A percentile compares a stretch with the other conserved stretches of the same genome.
phyloP scores from a whole-genome alignment of 805 yeast genomes.

The Metschnikowia noctiluminum region DNA sequence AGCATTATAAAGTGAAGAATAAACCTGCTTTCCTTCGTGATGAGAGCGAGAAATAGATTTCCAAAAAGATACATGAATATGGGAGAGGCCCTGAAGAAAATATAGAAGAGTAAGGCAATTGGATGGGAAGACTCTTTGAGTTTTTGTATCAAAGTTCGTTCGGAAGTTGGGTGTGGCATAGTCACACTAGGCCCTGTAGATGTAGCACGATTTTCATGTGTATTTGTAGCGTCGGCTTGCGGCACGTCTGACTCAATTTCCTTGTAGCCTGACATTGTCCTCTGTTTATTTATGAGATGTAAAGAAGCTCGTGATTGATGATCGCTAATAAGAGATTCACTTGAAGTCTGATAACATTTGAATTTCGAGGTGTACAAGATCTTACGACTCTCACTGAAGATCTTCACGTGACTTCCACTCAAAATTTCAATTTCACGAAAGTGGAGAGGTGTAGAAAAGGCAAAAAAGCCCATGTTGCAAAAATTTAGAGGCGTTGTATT shows the following conservation, averaged over 20 bases:
- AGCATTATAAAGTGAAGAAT: constrained; percentile 77
- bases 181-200: constrained; percentile 1
- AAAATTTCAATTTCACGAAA: too few relatives aligned
- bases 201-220: neutral
- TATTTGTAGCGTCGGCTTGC: neutral
- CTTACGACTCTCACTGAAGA: too few relatives aligned
- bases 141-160: constrained; percentile 27
- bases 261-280: constrained; percentile 22
- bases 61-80: constrained; percentile 70
- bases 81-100: constrained; percentile 62
- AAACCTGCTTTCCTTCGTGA: constrained; percentile 38
- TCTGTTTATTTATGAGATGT: neutral
- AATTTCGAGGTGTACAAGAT: too few relatives aligned
- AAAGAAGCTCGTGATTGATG: neutral
- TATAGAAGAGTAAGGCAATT: constrained; percentile 63
- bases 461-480: too few relatives aligned
- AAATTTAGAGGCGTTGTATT: too few relatives aligned
- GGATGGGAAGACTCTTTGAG: constrained; percentile 78
- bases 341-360: too few relatives aligned
- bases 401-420: too few relatives aligned
- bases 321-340: too few relatives aligned
- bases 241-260: constrained; percentile 29
- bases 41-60: constrained; percentile 51
- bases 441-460: too few relatives aligned
- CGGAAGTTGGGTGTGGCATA: constrained; percentile 8